Percentiles rank a stretch among this genome's conserved stretches.
Conservation (phyloP, 73 alveolate species). For the Effrenium voratum region DNA sequence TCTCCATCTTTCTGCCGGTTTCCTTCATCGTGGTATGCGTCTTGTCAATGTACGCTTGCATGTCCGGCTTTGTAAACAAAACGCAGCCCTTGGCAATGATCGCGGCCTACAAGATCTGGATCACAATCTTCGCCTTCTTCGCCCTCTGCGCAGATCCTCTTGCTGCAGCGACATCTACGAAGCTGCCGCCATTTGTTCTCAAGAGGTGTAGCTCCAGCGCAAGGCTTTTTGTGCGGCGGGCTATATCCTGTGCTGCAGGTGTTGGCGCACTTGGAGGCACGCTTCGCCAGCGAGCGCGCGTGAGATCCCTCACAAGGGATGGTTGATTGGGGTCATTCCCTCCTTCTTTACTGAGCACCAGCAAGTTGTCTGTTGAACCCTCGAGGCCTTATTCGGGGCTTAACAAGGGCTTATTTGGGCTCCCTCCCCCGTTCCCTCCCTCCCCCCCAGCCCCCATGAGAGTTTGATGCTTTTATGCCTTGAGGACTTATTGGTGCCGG, state of each 20-base stretch:
- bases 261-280: slow-evolving; percentile 83
- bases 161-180: slow-evolving; percentile 85
- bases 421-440: neutral
- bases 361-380: neutral
- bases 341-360: no score
- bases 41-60: slow-evolving; percentile 89
- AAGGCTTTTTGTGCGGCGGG: slow-evolving; percentile 54
- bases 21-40: slow-evolving; percentile 84
- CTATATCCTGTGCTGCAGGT: slow-evolving; percentile 41
- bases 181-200: slow-evolving; percentile 82
- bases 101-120: slow-evolving; percentile 54
- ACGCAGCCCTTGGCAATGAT: slow-evolving; percentile 80
- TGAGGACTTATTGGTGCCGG: neutral
- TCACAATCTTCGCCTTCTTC: slow-evolving; percentile 88
- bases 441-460: neutral
- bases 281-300: neutral
- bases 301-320: neutral
- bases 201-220: slow-evolving; percentile 23
- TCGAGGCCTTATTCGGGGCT: slow-evolving; percentile 25
- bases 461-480: neutral
- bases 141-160: slow-evolving; percentile 84
- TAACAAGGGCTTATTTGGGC: neutral
- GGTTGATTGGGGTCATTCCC: no score
- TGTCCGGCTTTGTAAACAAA: slow-evolving; percentile 89
- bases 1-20: slow-evolving; percentile 77